A percentile compares a stretch with the other conserved stretches of the same genome.
These are phyloP conservation scores for Xylaria cubensis DNA, from an alignment of 495 filamentous ascomycete species.

Conservation along the genomic window DNA sequence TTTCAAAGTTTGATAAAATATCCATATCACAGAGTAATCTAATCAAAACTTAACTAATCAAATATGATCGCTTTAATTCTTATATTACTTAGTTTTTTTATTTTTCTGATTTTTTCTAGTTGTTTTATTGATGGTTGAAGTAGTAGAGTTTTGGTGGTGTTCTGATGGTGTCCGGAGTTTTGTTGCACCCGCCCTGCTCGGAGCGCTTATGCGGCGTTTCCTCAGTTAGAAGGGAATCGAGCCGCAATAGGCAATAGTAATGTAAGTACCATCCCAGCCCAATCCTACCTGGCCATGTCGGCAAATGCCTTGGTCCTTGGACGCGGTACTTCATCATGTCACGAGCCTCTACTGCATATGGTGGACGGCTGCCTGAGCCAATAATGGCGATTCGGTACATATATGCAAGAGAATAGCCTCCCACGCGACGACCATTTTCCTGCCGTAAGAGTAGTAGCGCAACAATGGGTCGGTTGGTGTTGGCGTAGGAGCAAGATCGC, in stretches of 20 bases:
- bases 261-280: conserved; percentile 7
- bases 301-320: conserved; percentile 22
- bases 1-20: no score
- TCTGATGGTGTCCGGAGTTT: no score
- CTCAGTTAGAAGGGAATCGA: not conserved
- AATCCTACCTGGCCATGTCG: conserved; percentile 26
- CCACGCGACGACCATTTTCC: conserved; percentile 11
- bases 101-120: no score
- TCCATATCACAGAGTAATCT: no score
- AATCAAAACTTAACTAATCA: no score
- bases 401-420: conserved; percentile 21
- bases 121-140: no score
- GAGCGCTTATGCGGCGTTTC: conserved; percentile 19
- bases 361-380: conserved; percentile 7
- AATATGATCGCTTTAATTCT: no score
- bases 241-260: conserved; percentile 11
- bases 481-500: not conserved
- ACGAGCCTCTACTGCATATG: conserved; percentile 10
- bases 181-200: no score
- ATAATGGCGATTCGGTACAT: not conserved
- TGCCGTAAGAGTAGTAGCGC: not conserved
- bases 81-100: no score
- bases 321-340: conserved; percentile 12
- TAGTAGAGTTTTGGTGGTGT: no score
- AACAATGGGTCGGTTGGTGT: conserved; percentile 16